Conservation (phyloP, 2,329 filamentous ascomycete species). For the Myriosclerotinia scirpicola region DNA sequence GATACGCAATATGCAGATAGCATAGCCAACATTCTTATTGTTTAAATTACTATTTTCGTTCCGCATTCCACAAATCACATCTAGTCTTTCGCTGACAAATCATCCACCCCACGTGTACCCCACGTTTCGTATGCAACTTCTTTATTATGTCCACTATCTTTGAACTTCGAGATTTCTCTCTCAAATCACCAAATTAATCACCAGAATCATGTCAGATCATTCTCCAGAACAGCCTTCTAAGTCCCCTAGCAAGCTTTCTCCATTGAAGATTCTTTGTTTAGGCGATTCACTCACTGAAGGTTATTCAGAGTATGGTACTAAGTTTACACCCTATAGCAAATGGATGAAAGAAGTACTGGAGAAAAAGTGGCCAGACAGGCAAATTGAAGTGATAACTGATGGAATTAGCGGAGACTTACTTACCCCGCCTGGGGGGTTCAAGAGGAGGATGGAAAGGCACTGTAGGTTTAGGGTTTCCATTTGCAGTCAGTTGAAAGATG, state of each 20-base stretch:
- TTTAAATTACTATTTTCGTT: background rate
- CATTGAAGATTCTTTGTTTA: conserved; percentile 36
- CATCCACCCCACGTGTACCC: background rate
- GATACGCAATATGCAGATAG: background rate
- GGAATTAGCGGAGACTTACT: conserved; percentile 34
- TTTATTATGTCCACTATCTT: background rate
- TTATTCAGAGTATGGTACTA: conserved; percentile 48
- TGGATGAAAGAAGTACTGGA: conserved; percentile 50
- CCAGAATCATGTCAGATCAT: background rate
- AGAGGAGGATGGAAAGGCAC: conserved; percentile 26
- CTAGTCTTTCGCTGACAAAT: conserved; percentile 2
- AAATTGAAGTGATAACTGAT: conserved; percentile 28
- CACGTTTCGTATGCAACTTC: background rate
- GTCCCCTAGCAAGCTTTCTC: background rate
- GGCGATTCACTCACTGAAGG: conserved; percentile 54
- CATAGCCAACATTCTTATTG: background rate
- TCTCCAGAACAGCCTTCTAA: background rate
- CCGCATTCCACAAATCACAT: background rate
- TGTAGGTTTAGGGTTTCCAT: conserved; percentile 25
- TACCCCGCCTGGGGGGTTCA: conserved; percentile 21
- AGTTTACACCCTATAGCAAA: conserved; percentile 53
- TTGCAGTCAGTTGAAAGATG: background rate
- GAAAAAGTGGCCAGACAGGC: conserved; percentile 44
- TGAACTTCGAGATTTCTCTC: background rate
- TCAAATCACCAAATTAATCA: background rate